phyloP scores from a whole-genome alignment of 345 rosid species.

The Arabis alpina region DNA sequence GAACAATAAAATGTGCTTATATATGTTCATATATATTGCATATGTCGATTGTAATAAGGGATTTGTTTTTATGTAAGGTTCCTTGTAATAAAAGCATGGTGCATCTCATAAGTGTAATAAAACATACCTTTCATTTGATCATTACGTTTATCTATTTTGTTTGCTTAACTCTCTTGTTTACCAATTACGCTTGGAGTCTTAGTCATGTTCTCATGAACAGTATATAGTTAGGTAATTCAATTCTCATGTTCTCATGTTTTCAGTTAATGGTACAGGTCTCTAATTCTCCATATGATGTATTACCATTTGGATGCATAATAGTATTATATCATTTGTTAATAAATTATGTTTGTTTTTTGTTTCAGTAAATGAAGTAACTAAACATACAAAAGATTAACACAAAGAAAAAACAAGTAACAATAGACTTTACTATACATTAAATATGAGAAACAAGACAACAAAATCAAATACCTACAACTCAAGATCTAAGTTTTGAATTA shows the following conservation, averaged over 20 bases:
- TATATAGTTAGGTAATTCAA: slow-evolving; percentile 3
- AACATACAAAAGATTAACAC: too few species aligned
- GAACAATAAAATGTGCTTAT: slow-evolving; percentile 38
- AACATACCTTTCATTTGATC: background rate
- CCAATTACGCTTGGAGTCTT: slow-evolving; percentile 4
- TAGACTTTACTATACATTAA: too few species aligned
- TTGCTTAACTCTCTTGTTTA: slow-evolving; percentile 1
- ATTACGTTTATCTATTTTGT: background rate
- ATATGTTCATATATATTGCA: slow-evolving; percentile 36
- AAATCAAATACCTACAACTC: too few species aligned
- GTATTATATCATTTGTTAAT: too few species aligned
- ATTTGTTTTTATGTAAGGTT: slow-evolving; percentile 32
- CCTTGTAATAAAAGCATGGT: slow-evolving; percentile 39
- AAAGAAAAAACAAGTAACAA: too few species aligned
- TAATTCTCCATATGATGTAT: background rate
- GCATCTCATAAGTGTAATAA: slow-evolving; percentile 21
- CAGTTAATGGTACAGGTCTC: background rate
- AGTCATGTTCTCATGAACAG: background rate
- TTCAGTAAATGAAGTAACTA: too few species aligned
- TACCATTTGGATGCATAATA: too few species aligned
- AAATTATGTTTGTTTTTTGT: too few species aligned
- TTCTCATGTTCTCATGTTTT: background rate
- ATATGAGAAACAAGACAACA: too few species aligned
- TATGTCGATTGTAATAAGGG: slow-evolving; percentile 34
- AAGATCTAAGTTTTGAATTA: too few species aligned